Evolutionary conservation across 2,329 filamentous ascomycete species (phyloP).

Genomic region (Venturia aucupariae): DNA sequence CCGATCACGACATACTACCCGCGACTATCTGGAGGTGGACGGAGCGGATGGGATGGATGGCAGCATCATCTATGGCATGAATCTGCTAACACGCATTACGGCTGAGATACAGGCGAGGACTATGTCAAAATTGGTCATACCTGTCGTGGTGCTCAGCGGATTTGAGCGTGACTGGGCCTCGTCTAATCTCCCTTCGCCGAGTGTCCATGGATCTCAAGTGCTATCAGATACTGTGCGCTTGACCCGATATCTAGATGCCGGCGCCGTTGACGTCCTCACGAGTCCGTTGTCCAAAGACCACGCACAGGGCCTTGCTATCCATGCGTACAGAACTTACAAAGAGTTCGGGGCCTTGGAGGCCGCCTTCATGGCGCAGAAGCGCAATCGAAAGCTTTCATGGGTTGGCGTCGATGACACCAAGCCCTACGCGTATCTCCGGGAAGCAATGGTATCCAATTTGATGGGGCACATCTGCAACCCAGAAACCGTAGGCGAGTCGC

Average conservation of each 20-base stretch:
- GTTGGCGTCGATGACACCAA: constrained; percentile 78
- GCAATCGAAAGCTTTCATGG: constrained; percentile 80
- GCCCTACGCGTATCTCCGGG: constrained; percentile 79
- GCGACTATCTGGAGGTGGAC: constrained; percentile 28
- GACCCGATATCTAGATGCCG: constrained; percentile 70
- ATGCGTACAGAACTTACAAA: constrained; percentile 74
- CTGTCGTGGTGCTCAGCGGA: constrained; percentile 32
- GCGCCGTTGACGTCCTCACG: constrained; percentile 76
- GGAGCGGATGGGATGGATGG: constrained; percentile 18
- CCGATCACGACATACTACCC: constrained; percentile 20
- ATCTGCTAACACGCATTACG: constrained; percentile 32
- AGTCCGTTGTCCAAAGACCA: constrained; percentile 68
- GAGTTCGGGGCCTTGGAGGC: constrained; percentile 66
- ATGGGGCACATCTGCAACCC: constrained; percentile 82
- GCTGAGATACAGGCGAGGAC: constrained; percentile 33
- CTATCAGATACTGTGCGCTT: constrained; percentile 45
- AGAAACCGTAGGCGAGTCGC: constrained; percentile 52
- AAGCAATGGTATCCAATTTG: constrained; percentile 86
- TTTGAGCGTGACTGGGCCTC: constrained; percentile 25
- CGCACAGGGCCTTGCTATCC: constrained; percentile 67
- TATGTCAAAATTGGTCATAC: constrained; percentile 32
- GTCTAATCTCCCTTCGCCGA: constrained; percentile 24
- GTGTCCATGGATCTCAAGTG: constrained; percentile 27
- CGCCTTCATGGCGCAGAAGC: constrained; percentile 60
- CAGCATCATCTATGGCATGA: constrained; percentile 30